A percentile compares a stretch with the other conserved stretches of the same genome.
phyloP scores from a whole-genome alignment of 2,329 filamentous ascomycete genomes.

The Pestalotiopsis sp. region DNA sequence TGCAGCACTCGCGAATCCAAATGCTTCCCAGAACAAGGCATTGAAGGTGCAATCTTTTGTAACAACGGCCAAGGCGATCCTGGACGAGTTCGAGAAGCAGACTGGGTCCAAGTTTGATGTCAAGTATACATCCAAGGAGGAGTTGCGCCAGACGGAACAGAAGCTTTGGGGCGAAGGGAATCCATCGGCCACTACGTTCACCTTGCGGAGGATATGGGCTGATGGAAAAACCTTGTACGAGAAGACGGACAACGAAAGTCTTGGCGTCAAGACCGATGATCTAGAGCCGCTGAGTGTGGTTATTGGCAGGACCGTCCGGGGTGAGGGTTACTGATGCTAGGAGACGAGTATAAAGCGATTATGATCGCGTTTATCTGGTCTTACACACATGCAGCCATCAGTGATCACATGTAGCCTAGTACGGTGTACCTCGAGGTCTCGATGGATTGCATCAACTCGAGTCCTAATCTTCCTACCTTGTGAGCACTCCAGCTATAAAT shows the following conservation, averaged over 20 bases:
- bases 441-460: no score
- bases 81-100: conserved; percentile 70
- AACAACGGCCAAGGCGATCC: conserved; percentile 61
- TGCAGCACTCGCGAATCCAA: conserved; percentile 60
- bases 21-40: conserved; percentile 54
- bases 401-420: no score
- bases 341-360: neutral
- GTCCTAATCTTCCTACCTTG: no score
- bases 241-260: conserved; percentile 64
- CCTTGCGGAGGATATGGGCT: conserved; percentile 71
- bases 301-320: conserved; percentile 36
- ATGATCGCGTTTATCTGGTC: no score
- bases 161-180: conserved; percentile 58
- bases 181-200: conserved; percentile 56
- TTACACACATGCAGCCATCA: no score
- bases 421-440: no score
- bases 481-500: no score
- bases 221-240: conserved; percentile 73
- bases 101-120: conserved; percentile 60
- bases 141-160: conserved; percentile 59
- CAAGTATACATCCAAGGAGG: conserved; percentile 52
- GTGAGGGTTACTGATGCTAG: conserved; percentile 13
- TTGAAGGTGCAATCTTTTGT: conserved; percentile 75
- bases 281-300: conserved; percentile 55
- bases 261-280: conserved; percentile 52